Conservation (phyloP, 2,329 filamentous ascomycete species). For the Fusarium sarcochroum region DNA sequence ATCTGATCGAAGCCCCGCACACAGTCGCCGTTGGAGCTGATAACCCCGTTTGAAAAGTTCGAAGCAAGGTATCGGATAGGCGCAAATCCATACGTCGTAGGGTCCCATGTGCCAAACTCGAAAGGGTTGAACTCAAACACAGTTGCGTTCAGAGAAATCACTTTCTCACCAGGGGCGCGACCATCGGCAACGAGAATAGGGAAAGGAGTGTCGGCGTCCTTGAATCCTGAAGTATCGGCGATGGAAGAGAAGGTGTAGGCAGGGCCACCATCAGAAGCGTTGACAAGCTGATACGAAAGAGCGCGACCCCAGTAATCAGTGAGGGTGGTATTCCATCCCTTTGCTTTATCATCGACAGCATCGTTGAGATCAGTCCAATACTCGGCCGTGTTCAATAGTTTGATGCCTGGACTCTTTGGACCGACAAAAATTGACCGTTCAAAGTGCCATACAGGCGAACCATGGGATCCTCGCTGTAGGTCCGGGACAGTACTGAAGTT, state of each 20-base stretch:
- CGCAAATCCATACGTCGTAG: constrained; percentile 71
- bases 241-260: constrained; percentile 85
- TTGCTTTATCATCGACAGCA: constrained; percentile 54
- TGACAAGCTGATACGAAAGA: constrained; percentile 86
- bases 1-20: constrained; percentile 81
- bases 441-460: constrained; percentile 57
- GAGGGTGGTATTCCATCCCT: constrained; percentile 71
- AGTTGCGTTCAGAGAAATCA: constrained; percentile 68
- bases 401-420: constrained; percentile 53
- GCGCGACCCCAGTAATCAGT: constrained; percentile 93
- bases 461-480: constrained; percentile 51
- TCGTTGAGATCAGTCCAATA: constrained; percentile 55
- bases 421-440: constrained; percentile 59
- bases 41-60: constrained; percentile 65
- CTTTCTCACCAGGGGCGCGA: constrained; percentile 59
- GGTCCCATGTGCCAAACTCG: constrained; percentile 77
- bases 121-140: constrained; percentile 77
- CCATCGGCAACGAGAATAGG: constrained; percentile 66
- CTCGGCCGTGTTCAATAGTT: constrained; percentile 41
- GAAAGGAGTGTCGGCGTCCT: constrained; percentile 59
- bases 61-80: constrained; percentile 72
- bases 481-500: constrained; percentile 77
- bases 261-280: constrained; percentile 79
- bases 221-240: constrained; percentile 60
- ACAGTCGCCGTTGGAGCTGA: constrained; percentile 61